Conservation (phyloP, 257 asterid genomes). For the Cynanchum wilfordii region DNA sequence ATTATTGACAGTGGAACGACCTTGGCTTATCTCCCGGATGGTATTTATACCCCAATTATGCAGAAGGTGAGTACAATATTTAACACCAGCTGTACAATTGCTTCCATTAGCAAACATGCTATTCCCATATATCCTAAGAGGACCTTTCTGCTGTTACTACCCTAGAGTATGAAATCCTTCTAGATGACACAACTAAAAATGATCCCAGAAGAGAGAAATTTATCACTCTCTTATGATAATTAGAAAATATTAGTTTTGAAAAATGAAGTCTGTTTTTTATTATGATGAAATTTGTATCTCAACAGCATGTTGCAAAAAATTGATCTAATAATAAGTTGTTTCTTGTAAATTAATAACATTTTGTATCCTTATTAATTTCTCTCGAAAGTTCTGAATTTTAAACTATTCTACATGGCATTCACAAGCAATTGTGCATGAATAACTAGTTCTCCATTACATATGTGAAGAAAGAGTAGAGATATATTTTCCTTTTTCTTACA, state of each 20-base stretch:
- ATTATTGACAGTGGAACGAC: slow-evolving; percentile 94
- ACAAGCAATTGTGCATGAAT: not conserved
- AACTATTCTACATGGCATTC: not conserved
- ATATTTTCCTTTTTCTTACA: not conserved
- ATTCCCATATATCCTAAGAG: not conserved
- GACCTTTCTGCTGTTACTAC: not conserved
- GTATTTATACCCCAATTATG: slow-evolving; percentile 47
- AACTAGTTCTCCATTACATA: not conserved
- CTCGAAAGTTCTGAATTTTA: not conserved
- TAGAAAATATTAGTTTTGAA: not conserved
- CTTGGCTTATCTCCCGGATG: slow-evolving; percentile 83
- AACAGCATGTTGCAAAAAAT: not conserved
- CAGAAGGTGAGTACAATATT: slow-evolving; percentile 30
- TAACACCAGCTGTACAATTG: not conserved
- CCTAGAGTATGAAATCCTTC: not conserved
- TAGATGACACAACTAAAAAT: not conserved
- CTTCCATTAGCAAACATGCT: not conserved
- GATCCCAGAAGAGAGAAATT: not conserved
- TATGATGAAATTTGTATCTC: not conserved
- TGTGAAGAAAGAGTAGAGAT: not conserved
- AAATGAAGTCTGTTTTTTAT: not conserved
- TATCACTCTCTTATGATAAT: not conserved
- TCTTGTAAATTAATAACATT: not conserved
- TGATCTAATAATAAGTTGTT: not conserved
- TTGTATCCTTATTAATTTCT: not conserved